These are phyloP conservation scores for Cucurbita argyrosperma DNA, from an alignment of 306 rosid species.

Conservation along the genomic window DNA sequence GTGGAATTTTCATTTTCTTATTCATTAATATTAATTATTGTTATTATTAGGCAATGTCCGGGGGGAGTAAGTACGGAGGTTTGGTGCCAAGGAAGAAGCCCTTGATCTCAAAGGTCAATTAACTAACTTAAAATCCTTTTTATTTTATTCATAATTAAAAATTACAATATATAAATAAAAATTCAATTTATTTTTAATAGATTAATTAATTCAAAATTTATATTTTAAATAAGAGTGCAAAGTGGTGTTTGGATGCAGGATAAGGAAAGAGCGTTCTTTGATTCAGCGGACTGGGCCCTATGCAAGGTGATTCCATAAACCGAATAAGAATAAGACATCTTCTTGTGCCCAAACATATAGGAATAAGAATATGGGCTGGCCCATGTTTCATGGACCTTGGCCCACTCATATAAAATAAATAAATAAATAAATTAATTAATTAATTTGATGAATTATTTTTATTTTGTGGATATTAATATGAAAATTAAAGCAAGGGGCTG, in stretches of 20 bases:
- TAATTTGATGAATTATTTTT: neutral
- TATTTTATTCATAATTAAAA: too few relatives aligned
- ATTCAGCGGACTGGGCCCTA: constrained; percentile 10
- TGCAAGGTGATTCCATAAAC: neutral
- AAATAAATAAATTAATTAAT: neutral
- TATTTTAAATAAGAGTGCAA: neutral
- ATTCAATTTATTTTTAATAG: too few relatives aligned
- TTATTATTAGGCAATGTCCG: constrained; percentile 20
- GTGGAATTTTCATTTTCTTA: neutral
- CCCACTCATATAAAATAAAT: neutral
- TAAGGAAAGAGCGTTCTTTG: constrained; percentile 4
- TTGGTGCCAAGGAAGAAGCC: constrained; percentile 87
- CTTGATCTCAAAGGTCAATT: constrained; percentile 59
- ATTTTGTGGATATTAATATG: neutral
- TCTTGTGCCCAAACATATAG: neutral
- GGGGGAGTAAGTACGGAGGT: constrained; percentile 63
- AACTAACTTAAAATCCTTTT: too few relatives aligned
- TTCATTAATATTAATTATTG: neutral
- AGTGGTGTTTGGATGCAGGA: constrained; percentile 7
- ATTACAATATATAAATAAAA: too few relatives aligned
- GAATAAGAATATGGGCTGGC: neutral
- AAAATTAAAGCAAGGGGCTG: constrained; percentile 61
- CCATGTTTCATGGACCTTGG: neutral
- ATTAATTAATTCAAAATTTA: too few relatives aligned
- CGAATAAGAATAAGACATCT: neutral